Evolutionary conservation across 305 asterid genomes (phyloP).

Genomic region (Salvia sclarea): DNA sequence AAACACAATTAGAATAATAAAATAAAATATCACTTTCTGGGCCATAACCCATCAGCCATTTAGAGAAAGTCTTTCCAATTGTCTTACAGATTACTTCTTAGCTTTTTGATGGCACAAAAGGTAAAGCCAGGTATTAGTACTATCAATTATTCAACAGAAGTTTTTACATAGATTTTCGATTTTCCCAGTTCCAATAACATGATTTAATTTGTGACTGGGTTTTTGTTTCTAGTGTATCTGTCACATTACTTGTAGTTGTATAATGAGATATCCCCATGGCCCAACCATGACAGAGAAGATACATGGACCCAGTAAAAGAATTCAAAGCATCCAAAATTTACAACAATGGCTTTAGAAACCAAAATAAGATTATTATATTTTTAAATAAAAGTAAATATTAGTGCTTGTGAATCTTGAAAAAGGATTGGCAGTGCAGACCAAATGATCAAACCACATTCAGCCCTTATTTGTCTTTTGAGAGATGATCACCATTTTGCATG

Average conservation of each 20-base stretch:
- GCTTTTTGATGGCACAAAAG: not conserved
- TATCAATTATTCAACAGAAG: not conserved
- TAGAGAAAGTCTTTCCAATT: conserved; percentile 5
- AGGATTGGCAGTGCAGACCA: not conserved
- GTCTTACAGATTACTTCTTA: conserved; percentile 7
- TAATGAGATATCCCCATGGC: not conserved
- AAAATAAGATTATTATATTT: too few relatives aligned
- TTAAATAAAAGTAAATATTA: too few relatives aligned
- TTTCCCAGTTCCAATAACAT: not conserved
- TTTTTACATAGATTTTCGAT: not conserved
- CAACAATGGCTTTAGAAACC: too few relatives aligned
- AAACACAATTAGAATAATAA: not conserved
- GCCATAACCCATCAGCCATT: conserved; percentile 25
- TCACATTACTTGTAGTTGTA: not conserved
- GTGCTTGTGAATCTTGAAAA: too few relatives aligned
- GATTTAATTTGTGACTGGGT: not conserved
- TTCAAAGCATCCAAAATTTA: not conserved
- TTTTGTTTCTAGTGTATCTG: not conserved
- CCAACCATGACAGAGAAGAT: not conserved
- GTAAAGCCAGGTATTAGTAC: not conserved
- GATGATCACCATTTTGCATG: not conserved
- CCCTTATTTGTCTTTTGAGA: not conserved
- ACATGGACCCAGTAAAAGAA: not conserved
- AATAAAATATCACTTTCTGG: not conserved
- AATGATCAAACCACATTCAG: not conserved